phyloP scores from a whole-genome alignment of 768 basidiomycete species.

The Lentinula raphanica region DNA sequence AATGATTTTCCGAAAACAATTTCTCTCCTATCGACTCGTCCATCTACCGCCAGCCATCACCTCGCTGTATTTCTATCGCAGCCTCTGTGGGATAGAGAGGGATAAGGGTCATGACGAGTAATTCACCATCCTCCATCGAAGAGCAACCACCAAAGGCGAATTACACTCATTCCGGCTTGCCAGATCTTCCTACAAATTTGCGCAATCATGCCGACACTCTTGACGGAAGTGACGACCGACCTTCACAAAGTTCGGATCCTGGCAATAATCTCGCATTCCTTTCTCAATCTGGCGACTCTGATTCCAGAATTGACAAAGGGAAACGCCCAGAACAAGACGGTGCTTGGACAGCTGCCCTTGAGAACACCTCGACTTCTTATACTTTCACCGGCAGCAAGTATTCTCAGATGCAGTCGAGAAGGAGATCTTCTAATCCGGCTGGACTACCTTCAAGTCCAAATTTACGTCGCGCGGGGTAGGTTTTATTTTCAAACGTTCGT shows the following conservation, averaged over 20 bases:
- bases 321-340: not conserved
- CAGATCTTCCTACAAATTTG: not conserved
- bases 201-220: not conserved
- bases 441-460: slow-evolving; percentile 28
- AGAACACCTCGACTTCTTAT: slow-evolving; percentile 25
- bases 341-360: not conserved
- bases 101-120: not conserved
- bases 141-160: not conserved
- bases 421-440: slow-evolving; percentile 58
- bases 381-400: not conserved
- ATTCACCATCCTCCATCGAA: not conserved
- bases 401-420: slow-evolving; percentile 11
- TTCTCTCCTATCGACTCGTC: not conserved
- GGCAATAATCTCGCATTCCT: not conserved
- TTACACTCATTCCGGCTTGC: not conserved
- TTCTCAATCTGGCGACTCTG: not conserved
- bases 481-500: slow-evolving; percentile 16
- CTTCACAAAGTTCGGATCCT: not conserved
- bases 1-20: not conserved
- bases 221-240: not conserved
- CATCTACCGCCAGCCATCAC: too few species aligned
- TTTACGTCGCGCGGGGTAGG: slow-evolving; percentile 53
- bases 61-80: not conserved
- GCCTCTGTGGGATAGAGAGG: not conserved
- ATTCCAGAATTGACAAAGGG: not conserved